Percentiles rank a stretch among this genome's conserved stretches.
phyloP scores from a whole-genome alignment of 257 asterid species.

The Anisodus acutangulus region DNA sequence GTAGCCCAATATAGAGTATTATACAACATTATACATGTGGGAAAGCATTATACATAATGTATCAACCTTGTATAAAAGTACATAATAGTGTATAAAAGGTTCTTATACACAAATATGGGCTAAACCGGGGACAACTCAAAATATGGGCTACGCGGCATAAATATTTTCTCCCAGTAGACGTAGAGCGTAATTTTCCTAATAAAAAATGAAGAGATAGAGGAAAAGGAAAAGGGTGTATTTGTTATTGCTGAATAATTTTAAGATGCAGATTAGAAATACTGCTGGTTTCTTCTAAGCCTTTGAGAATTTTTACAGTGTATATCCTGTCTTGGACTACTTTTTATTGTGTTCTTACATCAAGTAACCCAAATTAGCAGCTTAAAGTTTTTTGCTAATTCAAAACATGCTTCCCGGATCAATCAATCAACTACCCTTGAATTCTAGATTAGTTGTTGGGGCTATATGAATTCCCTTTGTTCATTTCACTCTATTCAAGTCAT shows the following conservation, averaged over 20 bases:
- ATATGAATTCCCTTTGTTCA: neutral
- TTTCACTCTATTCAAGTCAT: neutral
- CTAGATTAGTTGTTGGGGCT: constrained; percentile 4
- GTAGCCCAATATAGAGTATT: too few relatives aligned
- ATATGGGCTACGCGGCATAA: too few relatives aligned
- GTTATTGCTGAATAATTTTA: neutral
- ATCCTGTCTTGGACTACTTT: constrained; percentile 11
- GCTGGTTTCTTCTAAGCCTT: constrained; percentile 16
- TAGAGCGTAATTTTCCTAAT: too few relatives aligned
- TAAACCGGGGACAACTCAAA: too few relatives aligned
- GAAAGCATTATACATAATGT: too few relatives aligned
- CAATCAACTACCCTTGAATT: neutral
- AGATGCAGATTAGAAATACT: neutral
- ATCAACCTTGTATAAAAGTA: too few relatives aligned
- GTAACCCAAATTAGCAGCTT: neutral
- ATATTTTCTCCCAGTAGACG: too few relatives aligned
- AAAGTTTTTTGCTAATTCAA: neutral
- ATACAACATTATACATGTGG: too few relatives aligned
- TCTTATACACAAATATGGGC: too few relatives aligned
- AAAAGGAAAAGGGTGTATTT: neutral
- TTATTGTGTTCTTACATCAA: neutral
- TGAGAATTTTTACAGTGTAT: neutral
- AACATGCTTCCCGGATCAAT: neutral
- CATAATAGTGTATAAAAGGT: too few relatives aligned
- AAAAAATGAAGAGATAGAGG: neutral